phyloP scores from a whole-genome alignment of 768 basidiomycete species.

The Sutorius australiensis region DNA sequence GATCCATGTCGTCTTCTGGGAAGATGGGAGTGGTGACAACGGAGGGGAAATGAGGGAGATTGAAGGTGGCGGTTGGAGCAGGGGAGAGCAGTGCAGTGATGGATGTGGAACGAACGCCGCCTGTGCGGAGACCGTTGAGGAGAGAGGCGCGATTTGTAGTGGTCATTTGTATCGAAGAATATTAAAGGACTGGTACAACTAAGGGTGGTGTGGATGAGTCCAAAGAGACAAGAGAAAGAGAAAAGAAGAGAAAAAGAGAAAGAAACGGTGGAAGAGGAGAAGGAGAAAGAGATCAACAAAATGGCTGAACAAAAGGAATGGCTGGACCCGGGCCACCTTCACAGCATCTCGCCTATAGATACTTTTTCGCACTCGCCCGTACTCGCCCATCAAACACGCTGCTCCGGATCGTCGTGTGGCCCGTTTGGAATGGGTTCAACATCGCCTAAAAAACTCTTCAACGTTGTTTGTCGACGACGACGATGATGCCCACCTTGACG shows the following conservation, averaged over 20 bases:
- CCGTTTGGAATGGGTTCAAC: conserved; percentile 95
- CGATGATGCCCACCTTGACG: conserved; percentile 67
- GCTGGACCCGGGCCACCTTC: conserved; percentile 16
- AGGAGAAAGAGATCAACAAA: conserved; percentile 8
- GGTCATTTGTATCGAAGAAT: conserved; percentile 34
- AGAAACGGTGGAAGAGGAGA: neutral
- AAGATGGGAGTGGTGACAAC: conserved; percentile 44
- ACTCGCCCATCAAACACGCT: conserved; percentile 79
- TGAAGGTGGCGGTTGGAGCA: conserved; percentile 59
- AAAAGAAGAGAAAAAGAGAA: conserved; percentile 16
- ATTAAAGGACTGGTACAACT: conserved; percentile 27
- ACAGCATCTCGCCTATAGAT: conserved; percentile 44
- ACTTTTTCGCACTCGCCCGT: conserved; percentile 80
- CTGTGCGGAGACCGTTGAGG: conserved; percentile 84
- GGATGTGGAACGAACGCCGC: conserved; percentile 80
- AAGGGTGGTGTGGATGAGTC: neutral
- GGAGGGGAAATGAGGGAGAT: conserved; percentile 52
- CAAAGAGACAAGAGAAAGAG: conserved; percentile 13
- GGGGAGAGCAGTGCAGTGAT: conserved; percentile 61
- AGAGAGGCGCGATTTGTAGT: conserved; percentile 70
- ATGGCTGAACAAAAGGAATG: conserved; percentile 13
- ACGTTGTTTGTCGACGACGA: neutral
- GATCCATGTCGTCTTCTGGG: conserved; percentile 54
- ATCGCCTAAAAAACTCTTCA: conserved; percentile 50
- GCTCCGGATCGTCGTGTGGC: conserved; percentile 80